Conservation (phyloP, 257 asterid species). For the Haberlea rhodopensis region DNA sequence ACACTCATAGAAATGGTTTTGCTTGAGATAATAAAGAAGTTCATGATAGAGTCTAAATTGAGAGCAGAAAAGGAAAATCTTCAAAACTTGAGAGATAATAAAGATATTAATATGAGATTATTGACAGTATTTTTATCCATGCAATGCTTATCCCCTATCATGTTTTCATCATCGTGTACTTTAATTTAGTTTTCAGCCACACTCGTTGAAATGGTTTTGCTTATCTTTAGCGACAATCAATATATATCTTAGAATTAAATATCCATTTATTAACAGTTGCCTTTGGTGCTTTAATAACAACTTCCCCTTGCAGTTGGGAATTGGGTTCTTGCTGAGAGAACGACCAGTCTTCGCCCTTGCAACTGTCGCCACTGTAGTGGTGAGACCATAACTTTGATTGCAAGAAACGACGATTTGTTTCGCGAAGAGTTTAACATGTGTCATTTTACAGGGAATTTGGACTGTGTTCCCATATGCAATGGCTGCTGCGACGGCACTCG, state of each 20-base stretch:
- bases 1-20: no score
- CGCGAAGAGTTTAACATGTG: conserved; percentile 11
- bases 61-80: no score
- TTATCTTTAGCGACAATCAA: not conserved
- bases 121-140: no score
- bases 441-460: conserved; percentile 69
- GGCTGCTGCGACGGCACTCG: conserved; percentile 65
- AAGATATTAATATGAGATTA: no score
- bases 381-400: conserved; percentile 28
- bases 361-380: conserved; percentile 82
- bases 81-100: no score
- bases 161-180: not conserved
- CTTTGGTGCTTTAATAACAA: not conserved
- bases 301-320: conserved; percentile 51
- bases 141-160: no score
- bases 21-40: no score
- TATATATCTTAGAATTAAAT: not conserved
- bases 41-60: no score
- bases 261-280: not conserved
- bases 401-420: conserved; percentile 9
- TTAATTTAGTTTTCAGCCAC: no score
- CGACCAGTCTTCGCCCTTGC: conserved; percentile 78
- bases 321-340: conserved; percentile 77
- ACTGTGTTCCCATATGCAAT: conserved; percentile 69
- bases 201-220: no score